Evolutionary conservation across 2,329 filamentous ascomycete species (phyloP).

Genomic region (Talaromyces verruculosus): DNA sequence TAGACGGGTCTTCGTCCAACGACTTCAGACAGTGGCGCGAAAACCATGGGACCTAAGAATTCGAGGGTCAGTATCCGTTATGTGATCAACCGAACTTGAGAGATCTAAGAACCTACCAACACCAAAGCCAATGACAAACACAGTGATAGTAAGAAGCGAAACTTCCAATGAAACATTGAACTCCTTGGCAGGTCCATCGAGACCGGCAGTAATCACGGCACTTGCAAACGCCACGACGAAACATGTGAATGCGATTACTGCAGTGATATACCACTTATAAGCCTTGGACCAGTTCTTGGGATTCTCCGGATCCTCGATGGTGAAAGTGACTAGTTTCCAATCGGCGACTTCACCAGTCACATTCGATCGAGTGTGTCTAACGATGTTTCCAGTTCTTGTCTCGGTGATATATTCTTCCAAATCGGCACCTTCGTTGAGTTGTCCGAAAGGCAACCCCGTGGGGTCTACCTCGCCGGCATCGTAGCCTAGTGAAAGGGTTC

Average conservation of each 20-base stretch:
- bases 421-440: constrained; percentile 48
- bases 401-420: constrained; percentile 68
- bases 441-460: constrained; percentile 14
- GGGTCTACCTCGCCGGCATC: constrained; percentile 22
- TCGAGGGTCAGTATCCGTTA: not conserved
- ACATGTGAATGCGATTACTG: constrained; percentile 75
- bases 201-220: constrained; percentile 74
- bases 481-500: constrained; percentile 13
- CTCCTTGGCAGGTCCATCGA: constrained; percentile 61
- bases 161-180: constrained; percentile 73
- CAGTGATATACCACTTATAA: constrained; percentile 80
- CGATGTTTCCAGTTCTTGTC: constrained; percentile 61
- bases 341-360: constrained; percentile 52
- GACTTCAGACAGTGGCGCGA: constrained; percentile 76
- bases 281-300: constrained; percentile 82
- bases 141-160: constrained; percentile 66
- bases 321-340: constrained; percentile 70
- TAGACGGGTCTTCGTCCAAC: constrained; percentile 72
- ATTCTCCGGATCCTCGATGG: constrained; percentile 69
- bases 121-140: constrained; percentile 82
- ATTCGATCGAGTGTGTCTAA: constrained; percentile 56
- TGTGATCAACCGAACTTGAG: not conserved
- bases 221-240: constrained; percentile 72
- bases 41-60: constrained; percentile 66
- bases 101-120: constrained; percentile 54